Evolutionary conservation across 805 yeast species (phyloP), one percentile per base, ranked within the genome.

Genomic region (Ogataea neopini): DNA sequence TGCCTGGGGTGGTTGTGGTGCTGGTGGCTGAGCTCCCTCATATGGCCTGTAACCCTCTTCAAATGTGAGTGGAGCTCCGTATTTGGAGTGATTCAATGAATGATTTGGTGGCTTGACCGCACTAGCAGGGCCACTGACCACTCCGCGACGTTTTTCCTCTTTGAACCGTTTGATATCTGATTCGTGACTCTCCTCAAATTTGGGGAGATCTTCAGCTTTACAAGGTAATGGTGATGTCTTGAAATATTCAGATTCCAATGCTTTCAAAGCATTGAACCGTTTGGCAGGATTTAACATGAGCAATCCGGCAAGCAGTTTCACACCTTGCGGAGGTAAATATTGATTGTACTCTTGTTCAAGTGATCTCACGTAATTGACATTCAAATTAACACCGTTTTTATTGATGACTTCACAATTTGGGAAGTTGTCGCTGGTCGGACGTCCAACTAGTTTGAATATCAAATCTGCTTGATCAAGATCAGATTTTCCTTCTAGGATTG

Each of bases 141-240:
- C 34, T 14, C 37, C 39, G 25, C 52, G 48, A 19, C 47, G 43
- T 34, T 43, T 54, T 49, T 64, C 77, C 61, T 71, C 71, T 63
- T 74, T 75, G 68, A 77, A 74, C 53, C 80, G 72, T 52, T 80
- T 80, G 40, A 80, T 80, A 66, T 89, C 97, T 20, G 90, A 77
- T 65, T 92, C 98, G 64, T 94, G 97, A 51, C 96, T 81, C 53
- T 91, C 96, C 54, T 86, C 91, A 54, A 85, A 86, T 23, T 75
- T 76, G 3, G 89, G 86, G 19, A 90, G 68, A 15, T 76, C 78
- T 6, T 60, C 59, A 0, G 82, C 79, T 11, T 55, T 43, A 32
- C 81, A 72, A 0, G 96, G 89, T 18, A 76, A 53, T 0, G 97
- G 97, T 0, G 75, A 82, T 3, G 70, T 71, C 14, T 63, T 71